phyloP scores from a whole-genome alignment of 768 basidiomycete species.

The Glaciozyma antarctica region DNA sequence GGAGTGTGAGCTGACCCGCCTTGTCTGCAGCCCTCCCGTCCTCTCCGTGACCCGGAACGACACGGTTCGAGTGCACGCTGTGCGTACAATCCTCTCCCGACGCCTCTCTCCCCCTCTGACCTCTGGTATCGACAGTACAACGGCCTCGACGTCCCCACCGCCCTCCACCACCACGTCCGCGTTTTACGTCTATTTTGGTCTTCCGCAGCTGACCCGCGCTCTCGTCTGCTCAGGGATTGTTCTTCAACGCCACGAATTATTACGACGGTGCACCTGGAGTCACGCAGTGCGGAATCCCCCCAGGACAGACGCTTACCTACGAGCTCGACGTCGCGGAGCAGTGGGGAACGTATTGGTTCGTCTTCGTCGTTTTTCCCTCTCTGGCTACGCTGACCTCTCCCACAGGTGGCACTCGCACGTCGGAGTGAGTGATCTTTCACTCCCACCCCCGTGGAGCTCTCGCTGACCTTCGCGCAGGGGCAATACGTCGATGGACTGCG shows the following conservation, averaged over 20 bases:
- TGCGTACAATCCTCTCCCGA: background rate
- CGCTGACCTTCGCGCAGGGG: background rate
- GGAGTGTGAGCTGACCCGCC: background rate
- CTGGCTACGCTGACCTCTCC: background rate
- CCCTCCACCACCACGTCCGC: conserved; percentile 57
- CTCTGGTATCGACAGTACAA: conserved; percentile 35
- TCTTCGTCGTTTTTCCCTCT: conserved; percentile 36
- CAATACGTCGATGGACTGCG: conserved; percentile 87
- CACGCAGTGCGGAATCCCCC: conserved; percentile 71
- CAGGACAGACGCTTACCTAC: conserved; percentile 40
- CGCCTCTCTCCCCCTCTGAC: background rate
- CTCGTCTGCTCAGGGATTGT: conserved; percentile 64
- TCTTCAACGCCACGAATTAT: conserved; percentile 75
- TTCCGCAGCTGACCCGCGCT: conserved; percentile 47
- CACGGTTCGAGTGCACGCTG: conserved; percentile 60
- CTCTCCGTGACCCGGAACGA: conserved; percentile 63
- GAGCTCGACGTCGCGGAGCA: conserved; percentile 13
- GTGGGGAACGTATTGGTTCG: conserved; percentile 32
- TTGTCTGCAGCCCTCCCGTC: conserved; percentile 59
- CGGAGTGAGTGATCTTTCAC: background rate
- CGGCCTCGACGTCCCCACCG: background rate
- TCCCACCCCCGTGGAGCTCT: background rate
- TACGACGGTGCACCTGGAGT: conserved; percentile 78
- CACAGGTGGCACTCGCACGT: conserved; percentile 27
- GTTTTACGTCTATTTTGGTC: background rate